A percentile compares a stretch with the other conserved stretches of the same genome.
Conservation (phyloP, 2,329 filamentous ascomycete genomes). For the Colletotrichum somersetense region DNA sequence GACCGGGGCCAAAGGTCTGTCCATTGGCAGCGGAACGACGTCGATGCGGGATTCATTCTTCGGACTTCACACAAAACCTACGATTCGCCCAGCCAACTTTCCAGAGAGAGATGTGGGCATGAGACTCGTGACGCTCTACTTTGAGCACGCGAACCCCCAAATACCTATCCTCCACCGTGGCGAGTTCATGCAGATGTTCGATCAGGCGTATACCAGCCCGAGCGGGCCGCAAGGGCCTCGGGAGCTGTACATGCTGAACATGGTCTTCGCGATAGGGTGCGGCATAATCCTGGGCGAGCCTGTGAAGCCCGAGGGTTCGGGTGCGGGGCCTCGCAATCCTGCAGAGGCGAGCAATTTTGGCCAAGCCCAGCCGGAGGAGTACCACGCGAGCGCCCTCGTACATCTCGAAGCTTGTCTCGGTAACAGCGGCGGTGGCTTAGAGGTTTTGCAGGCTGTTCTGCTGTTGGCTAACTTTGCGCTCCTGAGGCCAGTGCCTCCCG, state of each 20-base stretch:
- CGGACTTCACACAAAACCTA: constrained; percentile 91
- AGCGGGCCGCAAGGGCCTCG: constrained; percentile 76
- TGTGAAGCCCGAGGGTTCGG: constrained; percentile 61
- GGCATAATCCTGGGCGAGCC: constrained; percentile 86
- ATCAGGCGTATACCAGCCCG: constrained; percentile 80
- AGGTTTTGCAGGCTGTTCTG: constrained; percentile 93
- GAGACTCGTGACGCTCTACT: constrained; percentile 85
- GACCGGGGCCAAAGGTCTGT: constrained; percentile 58
- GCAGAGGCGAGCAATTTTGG: constrained; percentile 51
- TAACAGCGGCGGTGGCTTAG: constrained; percentile 87
- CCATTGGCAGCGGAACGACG: constrained; percentile 73
- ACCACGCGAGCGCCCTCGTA: constrained; percentile 93
- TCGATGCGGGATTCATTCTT: constrained; percentile 98
- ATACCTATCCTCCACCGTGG: constrained; percentile 91
- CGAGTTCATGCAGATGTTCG: constrained; percentile 91
- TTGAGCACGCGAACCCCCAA: constrained; percentile 96
- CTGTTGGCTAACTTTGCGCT: constrained; percentile 92
- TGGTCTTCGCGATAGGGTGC: constrained; percentile 95
- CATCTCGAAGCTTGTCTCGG: constrained; percentile 90
- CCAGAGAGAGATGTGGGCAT: constrained; percentile 81
- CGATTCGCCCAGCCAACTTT: constrained; percentile 86
- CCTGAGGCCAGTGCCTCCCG: constrained; percentile 89
- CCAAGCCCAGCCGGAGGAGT: constrained; percentile 88
- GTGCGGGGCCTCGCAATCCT: constrained; percentile 47
- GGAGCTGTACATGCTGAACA: constrained; percentile 95